Evolutionary conservation across 164 flowering plant species (phyloP).

Genomic region (Sextonia rubra): DNA sequence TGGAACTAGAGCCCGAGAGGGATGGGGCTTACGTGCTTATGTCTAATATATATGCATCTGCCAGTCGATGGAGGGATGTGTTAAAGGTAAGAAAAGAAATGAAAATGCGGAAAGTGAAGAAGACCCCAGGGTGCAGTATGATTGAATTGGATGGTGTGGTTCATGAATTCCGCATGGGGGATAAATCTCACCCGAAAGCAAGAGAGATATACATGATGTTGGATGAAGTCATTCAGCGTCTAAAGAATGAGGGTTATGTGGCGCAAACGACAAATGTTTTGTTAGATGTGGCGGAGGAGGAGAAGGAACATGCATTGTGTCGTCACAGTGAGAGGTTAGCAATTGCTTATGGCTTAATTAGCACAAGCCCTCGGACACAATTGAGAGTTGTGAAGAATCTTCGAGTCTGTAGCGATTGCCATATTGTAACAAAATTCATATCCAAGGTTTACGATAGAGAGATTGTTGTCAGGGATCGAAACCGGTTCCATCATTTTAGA

Average conservation of each 20-base stretch:
- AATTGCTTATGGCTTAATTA: constrained; percentile 17
- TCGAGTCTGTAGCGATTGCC: constrained; percentile 20
- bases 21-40: constrained; percentile 20
- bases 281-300: constrained; percentile 11
- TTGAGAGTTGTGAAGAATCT: constrained; percentile 20
- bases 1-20: constrained; percentile 15
- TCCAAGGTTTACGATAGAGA: constrained; percentile 16
- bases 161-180: constrained; percentile 17
- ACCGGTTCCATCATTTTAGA: constrained; percentile 19
- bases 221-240: constrained; percentile 8
- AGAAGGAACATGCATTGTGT: constrained; percentile 12
- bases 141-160: constrained; percentile 19
- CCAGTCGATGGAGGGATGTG: constrained; percentile 11
- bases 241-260: constrained; percentile 8
- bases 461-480: constrained; percentile 18
- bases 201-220: constrained; percentile 18
- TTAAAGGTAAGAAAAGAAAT: constrained; percentile 15
- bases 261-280: background rate
- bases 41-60: constrained; percentile 20
- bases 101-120: constrained; percentile 14
- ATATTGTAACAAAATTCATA: constrained; percentile 12
- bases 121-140: constrained; percentile 19
- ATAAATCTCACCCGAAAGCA: constrained; percentile 12
- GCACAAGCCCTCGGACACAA: constrained; percentile 16
- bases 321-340: constrained; percentile 18